Evolutionary conservation across 768 basidiomycete species (phyloP).

Genomic region (Rhodotorula paludigena): DNA sequence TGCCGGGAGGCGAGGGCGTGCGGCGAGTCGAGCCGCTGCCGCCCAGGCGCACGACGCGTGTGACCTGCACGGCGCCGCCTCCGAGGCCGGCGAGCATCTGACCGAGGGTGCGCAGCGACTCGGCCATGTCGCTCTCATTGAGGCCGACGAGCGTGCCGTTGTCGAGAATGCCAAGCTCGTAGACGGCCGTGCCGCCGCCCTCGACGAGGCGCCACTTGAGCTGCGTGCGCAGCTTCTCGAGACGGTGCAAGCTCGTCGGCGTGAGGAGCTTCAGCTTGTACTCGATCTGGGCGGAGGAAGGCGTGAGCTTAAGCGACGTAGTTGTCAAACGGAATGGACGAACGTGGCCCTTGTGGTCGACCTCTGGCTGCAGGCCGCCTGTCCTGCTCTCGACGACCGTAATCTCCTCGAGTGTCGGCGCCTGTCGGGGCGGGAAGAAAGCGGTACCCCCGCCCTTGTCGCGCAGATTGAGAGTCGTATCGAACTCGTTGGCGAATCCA

Average conservation of each 20-base stretch:
- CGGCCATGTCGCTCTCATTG: slow-evolving; percentile 62
- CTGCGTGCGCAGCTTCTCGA: slow-evolving; percentile 72
- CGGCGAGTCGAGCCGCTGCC: no score
- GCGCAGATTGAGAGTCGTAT: neutral
- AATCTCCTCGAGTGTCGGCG: neutral
- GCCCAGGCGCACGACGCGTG: slow-evolving; percentile 24
- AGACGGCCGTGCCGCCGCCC: slow-evolving; percentile 76
- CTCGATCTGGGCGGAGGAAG: slow-evolving; percentile 7
- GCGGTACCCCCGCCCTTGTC: neutral
- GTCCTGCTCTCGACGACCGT: neutral
- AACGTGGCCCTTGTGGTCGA: slow-evolving; percentile 19
- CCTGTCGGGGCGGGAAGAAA: no score
- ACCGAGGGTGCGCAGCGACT: slow-evolving; percentile 77
- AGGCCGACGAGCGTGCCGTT: slow-evolving; percentile 82
- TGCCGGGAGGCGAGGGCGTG: no score
- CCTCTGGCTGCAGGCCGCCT: slow-evolving; percentile 11
- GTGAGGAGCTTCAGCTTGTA: slow-evolving; percentile 32
- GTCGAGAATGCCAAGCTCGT: slow-evolving; percentile 76
- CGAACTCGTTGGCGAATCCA: slow-evolving; percentile 5
- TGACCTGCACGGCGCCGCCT: slow-evolving; percentile 45
- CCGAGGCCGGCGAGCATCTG: slow-evolving; percentile 93
- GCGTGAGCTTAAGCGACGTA: neutral
- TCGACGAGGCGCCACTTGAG: slow-evolving; percentile 90
- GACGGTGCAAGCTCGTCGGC: slow-evolving; percentile 44
- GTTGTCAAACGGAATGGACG: neutral